These are phyloP conservation scores for Colletotrichum sublineola DNA, from an alignment of 2,329 filamentous ascomycete genomes.

Conservation along the genomic window DNA sequence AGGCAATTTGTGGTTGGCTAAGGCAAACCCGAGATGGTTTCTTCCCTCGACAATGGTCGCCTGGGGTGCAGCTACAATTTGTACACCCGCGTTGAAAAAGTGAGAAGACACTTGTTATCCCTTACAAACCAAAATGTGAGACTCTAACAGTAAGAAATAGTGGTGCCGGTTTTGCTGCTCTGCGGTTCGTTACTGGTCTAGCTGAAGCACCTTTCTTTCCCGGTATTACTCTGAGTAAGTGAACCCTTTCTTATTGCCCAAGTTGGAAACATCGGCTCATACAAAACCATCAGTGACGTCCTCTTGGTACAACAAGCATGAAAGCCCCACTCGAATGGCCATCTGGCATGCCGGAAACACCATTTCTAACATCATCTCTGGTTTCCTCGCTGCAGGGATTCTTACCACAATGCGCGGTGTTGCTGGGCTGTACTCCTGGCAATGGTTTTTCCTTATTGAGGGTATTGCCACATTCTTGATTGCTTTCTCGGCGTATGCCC, in stretches of 20 bases:
- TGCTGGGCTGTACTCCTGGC: constrained; percentile 55
- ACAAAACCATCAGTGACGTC: constrained; percentile 49
- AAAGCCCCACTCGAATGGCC: constrained; percentile 57
- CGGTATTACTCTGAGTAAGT: constrained; percentile 57
- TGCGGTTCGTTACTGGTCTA: constrained; percentile 48
- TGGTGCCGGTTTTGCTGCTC: constrained; percentile 45
- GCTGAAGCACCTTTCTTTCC: constrained; percentile 58
- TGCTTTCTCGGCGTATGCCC: constrained; percentile 50
- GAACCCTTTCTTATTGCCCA: background rate
- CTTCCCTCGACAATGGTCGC: constrained; percentile 56
- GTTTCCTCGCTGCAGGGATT: constrained; percentile 59
- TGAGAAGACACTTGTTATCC: background rate
- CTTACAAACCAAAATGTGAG: background rate
- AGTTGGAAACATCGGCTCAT: background rate
- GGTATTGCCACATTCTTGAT: constrained; percentile 53
- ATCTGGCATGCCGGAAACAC: constrained; percentile 60
- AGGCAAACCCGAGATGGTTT: constrained; percentile 52
- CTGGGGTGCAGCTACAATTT: constrained; percentile 56
- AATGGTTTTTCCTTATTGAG: constrained; percentile 62
- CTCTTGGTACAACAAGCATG: constrained; percentile 60
- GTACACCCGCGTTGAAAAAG: constrained; percentile 56
- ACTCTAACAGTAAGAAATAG: constrained; percentile 23
- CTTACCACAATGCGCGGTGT: constrained; percentile 58
- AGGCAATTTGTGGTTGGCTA: constrained; percentile 59
- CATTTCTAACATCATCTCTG: constrained; percentile 60